Conservation (phyloP, 805 yeast species). For the Saturnispora sekii region DNA sequence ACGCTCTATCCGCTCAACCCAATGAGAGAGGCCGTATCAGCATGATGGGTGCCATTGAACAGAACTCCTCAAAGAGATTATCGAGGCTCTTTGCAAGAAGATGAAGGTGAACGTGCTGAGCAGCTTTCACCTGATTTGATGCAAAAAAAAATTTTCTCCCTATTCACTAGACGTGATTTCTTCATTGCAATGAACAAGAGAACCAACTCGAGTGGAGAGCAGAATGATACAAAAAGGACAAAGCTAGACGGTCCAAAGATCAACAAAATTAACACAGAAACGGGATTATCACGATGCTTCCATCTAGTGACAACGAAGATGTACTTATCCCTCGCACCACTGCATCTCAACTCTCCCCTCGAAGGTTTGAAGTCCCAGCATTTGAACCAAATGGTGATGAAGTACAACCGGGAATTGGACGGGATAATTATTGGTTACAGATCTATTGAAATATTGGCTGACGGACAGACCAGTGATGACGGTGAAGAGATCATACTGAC, state of each 20-base stretch:
- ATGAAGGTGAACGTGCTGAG: background rate
- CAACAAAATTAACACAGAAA: slow-evolving; percentile 18
- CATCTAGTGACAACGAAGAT: slow-evolving; percentile 48
- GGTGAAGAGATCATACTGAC: slow-evolving; percentile 42
- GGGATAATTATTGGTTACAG: slow-evolving; percentile 83
- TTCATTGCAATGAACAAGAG: slow-evolving; percentile 1
- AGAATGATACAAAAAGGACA: background rate
- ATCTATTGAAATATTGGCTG: slow-evolving; percentile 46
- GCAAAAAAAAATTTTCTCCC: no score
- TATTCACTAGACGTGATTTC: no score
- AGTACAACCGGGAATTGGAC: slow-evolving; percentile 55
- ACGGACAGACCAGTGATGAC: slow-evolving; percentile 17
- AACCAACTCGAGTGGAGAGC: background rate
- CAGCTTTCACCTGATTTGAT: no score
- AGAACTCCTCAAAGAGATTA: slow-evolving; percentile 9
- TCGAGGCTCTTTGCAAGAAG: slow-evolving; percentile 6
- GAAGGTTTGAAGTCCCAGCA: slow-evolving; percentile 83
- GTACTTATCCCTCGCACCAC: slow-evolving; percentile 85
- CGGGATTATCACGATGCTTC: slow-evolving; percentile 60
- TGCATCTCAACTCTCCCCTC: slow-evolving; percentile 55
- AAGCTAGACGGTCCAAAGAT: background rate
- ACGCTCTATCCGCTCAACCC: background rate
- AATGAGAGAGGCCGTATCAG: slow-evolving; percentile 19
- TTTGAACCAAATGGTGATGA: slow-evolving; percentile 82
- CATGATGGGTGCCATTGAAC: slow-evolving; percentile 22